Percentiles rank a stretch among this genome's conserved stretches.
phyloP scores from a whole-genome alignment of 257 asterid genomes.

The Solanum chaucha region DNA sequence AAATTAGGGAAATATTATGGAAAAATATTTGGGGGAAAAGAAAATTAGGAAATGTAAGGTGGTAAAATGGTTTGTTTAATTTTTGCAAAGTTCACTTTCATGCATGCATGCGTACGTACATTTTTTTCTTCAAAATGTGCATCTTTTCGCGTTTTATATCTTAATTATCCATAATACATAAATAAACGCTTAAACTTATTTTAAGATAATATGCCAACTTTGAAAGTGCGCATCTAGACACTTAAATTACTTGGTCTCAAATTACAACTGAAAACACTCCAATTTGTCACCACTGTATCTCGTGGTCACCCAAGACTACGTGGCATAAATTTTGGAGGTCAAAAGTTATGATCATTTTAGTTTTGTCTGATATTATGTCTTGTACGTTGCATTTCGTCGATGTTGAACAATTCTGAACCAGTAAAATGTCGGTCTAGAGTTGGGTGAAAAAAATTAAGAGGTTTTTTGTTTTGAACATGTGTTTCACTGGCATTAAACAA shows the following conservation, averaged over 20 bases:
- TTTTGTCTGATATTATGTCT: background rate
- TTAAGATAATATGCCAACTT: too few species aligned
- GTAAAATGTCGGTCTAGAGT: too few species aligned
- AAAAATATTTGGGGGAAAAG: background rate
- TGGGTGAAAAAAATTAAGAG: background rate
- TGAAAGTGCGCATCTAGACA: too few species aligned
- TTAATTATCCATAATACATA: background rate
- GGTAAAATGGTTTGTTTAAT: background rate
- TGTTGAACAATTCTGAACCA: background rate
- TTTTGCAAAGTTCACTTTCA: background rate
- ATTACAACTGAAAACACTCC: too few species aligned
- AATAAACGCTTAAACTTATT: too few species aligned
- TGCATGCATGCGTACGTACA: constrained; percentile 2
- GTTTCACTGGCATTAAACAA: background rate
- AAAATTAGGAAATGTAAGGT: background rate
- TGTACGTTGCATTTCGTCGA: background rate
- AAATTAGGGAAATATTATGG: background rate
- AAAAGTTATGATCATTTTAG: background rate
- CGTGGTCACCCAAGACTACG: background rate
- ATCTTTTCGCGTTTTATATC: background rate
- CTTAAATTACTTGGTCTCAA: too few species aligned
- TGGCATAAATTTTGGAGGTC: background rate
- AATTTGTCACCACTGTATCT: background rate
- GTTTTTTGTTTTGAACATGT: background rate
- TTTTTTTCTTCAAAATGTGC: background rate